Percentiles rank a stretch among this genome's conserved stretches.
Evolutionary conservation across 352 stramenopile genomes (phyloP).

Genomic region (Plasmopara muralis): DNA sequence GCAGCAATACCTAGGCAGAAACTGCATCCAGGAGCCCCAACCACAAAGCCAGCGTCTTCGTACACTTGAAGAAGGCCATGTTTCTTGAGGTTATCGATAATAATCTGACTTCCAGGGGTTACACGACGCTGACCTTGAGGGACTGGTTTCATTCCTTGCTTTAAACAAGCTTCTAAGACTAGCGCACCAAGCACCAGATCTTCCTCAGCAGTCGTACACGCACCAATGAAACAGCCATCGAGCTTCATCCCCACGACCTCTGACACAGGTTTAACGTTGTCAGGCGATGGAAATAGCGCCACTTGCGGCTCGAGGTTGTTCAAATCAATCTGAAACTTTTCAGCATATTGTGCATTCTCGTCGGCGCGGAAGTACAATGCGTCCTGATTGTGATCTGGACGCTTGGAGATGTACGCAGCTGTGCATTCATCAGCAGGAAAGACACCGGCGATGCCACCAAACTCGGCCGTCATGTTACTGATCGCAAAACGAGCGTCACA

Average conservation of each 20-base stretch:
- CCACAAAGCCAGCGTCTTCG: constrained; percentile 71
- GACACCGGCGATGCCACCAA: constrained; percentile 77
- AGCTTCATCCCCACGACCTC: constrained; percentile 69
- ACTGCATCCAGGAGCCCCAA: constrained; percentile 71
- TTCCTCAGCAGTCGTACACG: constrained; percentile 77
- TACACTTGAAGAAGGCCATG: constrained; percentile 71
- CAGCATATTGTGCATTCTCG: constrained; percentile 61
- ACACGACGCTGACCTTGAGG: constrained; percentile 60
- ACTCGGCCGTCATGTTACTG: constrained; percentile 83
- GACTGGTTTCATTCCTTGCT: constrained; percentile 55
- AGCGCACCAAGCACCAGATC: constrained; percentile 74
- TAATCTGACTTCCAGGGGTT: constrained; percentile 69
- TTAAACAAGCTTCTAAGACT: constrained; percentile 69
- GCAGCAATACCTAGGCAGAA: constrained; percentile 79
- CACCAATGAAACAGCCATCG: constrained; percentile 82
- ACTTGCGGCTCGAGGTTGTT: constrained; percentile 63
- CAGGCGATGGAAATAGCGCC: constrained; percentile 69
- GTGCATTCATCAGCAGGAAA: constrained; percentile 75
- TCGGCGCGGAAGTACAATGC: constrained; percentile 80
- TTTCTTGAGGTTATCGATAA: constrained; percentile 76
- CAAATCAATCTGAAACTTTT: constrained; percentile 71
- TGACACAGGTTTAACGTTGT: constrained; percentile 70
- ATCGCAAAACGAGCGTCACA: constrained; percentile 82
- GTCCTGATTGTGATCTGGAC: constrained; percentile 67
- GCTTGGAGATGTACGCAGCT: constrained; percentile 71